Evolutionary conservation across 768 basidiomycete species (phyloP).

Genomic region (Gymnopilus dilepis): DNA sequence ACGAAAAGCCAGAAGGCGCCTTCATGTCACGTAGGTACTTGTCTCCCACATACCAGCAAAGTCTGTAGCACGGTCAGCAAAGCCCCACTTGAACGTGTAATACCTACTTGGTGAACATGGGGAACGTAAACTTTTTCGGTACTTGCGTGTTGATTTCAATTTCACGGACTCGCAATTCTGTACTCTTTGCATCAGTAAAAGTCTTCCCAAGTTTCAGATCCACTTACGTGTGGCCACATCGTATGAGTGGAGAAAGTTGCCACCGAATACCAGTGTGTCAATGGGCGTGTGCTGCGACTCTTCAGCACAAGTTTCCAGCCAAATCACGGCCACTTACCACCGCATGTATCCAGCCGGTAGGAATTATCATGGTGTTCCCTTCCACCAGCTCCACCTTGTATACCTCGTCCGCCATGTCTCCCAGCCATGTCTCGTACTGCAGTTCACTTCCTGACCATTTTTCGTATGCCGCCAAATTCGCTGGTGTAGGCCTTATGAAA

Average conservation of each 20-base stretch:
- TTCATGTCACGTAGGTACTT: conserved; percentile 78
- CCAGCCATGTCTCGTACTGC: conserved; percentile 89
- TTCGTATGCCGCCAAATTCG: conserved; percentile 90
- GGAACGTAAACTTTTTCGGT: conserved; percentile 90
- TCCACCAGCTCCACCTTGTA: conserved; percentile 76
- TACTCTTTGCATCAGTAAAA: neutral
- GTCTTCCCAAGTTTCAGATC: neutral
- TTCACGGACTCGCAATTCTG: conserved; percentile 87
- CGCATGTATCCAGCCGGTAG: conserved; percentile 97
- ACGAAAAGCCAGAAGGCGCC: conserved; percentile 40
- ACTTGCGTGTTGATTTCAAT: conserved; percentile 94
- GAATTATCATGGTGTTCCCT: conserved; percentile 93
- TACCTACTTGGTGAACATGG: conserved; percentile 74
- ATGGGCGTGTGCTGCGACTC: conserved; percentile 77
- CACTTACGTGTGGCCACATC: conserved; percentile 82
- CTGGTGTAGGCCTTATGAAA: conserved; percentile 88
- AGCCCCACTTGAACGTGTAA: neutral
- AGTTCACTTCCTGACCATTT: conserved; percentile 92
- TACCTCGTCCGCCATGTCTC: conserved; percentile 91
- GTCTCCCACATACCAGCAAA: conserved; percentile 92
- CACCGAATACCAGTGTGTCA: conserved; percentile 95
- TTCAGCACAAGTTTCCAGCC: conserved; percentile 5
- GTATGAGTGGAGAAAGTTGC: conserved; percentile 96
- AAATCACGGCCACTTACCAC: conserved; percentile 62
- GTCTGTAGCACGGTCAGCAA: conserved; percentile 43